Conservation (phyloP, 768 basidiomycete species). For the Lentinula guzmanii region DNA sequence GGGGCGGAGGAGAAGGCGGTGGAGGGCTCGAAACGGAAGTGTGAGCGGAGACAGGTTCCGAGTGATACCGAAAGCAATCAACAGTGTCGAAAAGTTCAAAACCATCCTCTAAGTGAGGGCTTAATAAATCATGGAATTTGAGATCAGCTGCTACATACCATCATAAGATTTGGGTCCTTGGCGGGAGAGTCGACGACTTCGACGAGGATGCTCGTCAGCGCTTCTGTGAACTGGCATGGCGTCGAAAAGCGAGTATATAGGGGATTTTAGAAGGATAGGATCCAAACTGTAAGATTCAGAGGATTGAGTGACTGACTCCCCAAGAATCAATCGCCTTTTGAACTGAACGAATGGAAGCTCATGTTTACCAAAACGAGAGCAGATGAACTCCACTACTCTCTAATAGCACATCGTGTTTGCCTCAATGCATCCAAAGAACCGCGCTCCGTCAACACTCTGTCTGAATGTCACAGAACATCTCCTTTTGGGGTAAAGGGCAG, state of each 20-base stretch:
- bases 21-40: not conserved
- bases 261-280: conserved; percentile 4
- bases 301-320: not conserved
- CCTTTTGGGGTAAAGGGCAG: not conserved
- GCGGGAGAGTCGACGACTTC: conserved; percentile 37
- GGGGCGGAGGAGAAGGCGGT: not conserved
- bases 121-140: conserved; percentile 1
- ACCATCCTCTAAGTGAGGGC: not conserved
- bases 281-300: not conserved
- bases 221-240: conserved; percentile 13
- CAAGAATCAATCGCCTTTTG: conserved; percentile 16
- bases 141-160: conserved; percentile 15
- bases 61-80: not conserved
- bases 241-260: not conserved
- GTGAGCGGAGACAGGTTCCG: not conserved
- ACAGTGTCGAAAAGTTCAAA: not conserved
- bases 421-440: conserved; percentile 20
- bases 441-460: not conserved
- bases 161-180: conserved; percentile 28
- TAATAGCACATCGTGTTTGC: conserved; percentile 34
- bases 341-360: conserved; percentile 9
- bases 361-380: conserved; percentile 3
- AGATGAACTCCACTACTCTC: conserved; percentile 21
- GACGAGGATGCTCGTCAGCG: conserved; percentile 19
- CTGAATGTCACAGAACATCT: conserved; percentile 2